Conservation (phyloP, 805 yeast species). For the Lipomyces sp. region DNA sequence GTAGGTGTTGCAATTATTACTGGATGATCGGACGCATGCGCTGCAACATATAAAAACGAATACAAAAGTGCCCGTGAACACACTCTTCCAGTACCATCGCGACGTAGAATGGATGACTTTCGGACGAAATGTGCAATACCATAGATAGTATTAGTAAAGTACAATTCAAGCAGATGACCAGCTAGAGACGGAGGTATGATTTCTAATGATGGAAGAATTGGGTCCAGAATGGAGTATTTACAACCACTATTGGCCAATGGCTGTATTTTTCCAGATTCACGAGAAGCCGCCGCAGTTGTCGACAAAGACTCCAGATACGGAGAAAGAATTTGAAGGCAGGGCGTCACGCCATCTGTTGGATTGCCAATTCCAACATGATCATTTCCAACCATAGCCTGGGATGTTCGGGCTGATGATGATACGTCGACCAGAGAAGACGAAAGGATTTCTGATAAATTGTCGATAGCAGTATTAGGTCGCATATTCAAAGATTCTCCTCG, state of each 20-base stretch:
- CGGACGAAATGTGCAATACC: slow-evolving; percentile 43
- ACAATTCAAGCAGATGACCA: slow-evolving; percentile 42
- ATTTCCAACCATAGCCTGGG: too few species aligned
- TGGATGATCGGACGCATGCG: slow-evolving; percentile 44
- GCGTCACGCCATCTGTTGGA: too few species aligned
- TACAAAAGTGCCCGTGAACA: slow-evolving; percentile 40
- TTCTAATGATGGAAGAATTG: slow-evolving; percentile 36
- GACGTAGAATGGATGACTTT: slow-evolving; percentile 38
- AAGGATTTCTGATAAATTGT: too few species aligned
- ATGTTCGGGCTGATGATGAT: too few species aligned
- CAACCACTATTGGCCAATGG: neutral
- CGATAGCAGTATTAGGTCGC: too few species aligned
- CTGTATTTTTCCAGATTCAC: too few species aligned
- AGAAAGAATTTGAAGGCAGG: too few species aligned
- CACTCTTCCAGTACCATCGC: slow-evolving; percentile 34
- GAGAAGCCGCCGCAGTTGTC: slow-evolving; percentile 11
- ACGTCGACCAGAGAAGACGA: too few species aligned
- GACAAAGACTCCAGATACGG: too few species aligned
- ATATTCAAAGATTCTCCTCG: too few species aligned
- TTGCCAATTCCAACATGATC: too few species aligned
- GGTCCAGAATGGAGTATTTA: slow-evolving; percentile 40
- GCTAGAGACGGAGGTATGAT: slow-evolving; percentile 40
- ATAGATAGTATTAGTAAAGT: slow-evolving; percentile 42
- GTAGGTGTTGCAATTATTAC: slow-evolving; percentile 42
- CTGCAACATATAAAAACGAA: slow-evolving; percentile 43